Percentiles rank a stretch among this genome's conserved stretches.
phyloP scores from a whole-genome alignment of 2,329 filamentous ascomycete species.

The Thelonectria blattea region DNA sequence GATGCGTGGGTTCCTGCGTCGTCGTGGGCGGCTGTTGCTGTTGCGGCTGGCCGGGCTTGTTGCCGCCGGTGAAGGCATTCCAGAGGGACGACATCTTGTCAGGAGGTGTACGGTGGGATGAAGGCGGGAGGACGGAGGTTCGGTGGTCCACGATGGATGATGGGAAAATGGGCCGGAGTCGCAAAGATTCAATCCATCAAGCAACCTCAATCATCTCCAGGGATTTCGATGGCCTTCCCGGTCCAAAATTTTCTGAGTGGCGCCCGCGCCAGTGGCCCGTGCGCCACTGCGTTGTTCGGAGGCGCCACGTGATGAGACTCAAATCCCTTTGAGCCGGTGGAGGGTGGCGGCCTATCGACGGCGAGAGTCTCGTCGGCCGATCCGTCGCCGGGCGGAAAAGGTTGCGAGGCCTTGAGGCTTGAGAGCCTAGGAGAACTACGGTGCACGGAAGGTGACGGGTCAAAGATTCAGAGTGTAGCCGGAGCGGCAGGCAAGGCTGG shows the following conservation, averaged over 20 bases:
- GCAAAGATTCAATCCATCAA: slow-evolving; percentile 34
- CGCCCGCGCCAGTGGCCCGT: slow-evolving; percentile 35
- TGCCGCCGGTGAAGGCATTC: slow-evolving; percentile 67
- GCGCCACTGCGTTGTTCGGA: slow-evolving; percentile 27
- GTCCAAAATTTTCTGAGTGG: slow-evolving; percentile 41
- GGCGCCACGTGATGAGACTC: slow-evolving; percentile 20
- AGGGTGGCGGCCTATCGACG: not conserved
- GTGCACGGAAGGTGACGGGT: no score
- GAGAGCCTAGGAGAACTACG: no score
- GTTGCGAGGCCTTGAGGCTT: not conserved
- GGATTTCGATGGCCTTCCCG: slow-evolving; percentile 31
- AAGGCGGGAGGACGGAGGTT: slow-evolving; percentile 23
- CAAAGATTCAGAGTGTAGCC: no score
- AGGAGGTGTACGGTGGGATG: slow-evolving; percentile 9
- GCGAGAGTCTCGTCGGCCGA: not conserved
- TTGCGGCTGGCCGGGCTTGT: slow-evolving; percentile 52
- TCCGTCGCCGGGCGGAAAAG: not conserved
- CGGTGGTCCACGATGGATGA: slow-evolving; percentile 21
- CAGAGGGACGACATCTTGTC: slow-evolving; percentile 63
- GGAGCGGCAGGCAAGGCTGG: no score
- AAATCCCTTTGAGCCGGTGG: slow-evolving; percentile 13
- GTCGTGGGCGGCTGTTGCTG: slow-evolving; percentile 41
- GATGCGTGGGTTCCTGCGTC: slow-evolving; percentile 57
- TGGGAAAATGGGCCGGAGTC: slow-evolving; percentile 29
- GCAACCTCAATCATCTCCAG: slow-evolving; percentile 27